Conservation (phyloP, 805 yeast genomes). For the Candida bentonensis region DNA sequence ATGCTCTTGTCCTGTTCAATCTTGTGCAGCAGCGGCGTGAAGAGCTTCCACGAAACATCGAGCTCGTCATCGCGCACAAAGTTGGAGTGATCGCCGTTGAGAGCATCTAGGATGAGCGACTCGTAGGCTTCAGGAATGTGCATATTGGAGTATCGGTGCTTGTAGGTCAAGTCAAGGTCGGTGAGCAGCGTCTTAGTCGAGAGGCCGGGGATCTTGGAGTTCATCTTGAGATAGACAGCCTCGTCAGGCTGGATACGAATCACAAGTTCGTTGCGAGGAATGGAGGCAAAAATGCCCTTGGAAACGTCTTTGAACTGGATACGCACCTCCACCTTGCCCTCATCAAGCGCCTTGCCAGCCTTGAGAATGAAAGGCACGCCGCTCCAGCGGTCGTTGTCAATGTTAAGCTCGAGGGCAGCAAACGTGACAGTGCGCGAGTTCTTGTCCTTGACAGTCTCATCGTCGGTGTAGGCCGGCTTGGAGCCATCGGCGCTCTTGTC, state of each 20-base stretch:
- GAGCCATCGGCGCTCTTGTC: slow-evolving; percentile 69
- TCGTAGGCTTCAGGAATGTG: slow-evolving; percentile 98
- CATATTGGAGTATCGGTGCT: slow-evolving; percentile 66
- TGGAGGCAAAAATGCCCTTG: slow-evolving; percentile 63
- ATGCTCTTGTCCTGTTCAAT: slow-evolving; percentile 65
- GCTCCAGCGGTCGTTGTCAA: slow-evolving; percentile 92
- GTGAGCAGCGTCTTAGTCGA: slow-evolving; percentile 70
- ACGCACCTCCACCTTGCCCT: slow-evolving; percentile 88
- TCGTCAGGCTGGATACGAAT: slow-evolving; percentile 90
- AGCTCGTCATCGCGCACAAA: slow-evolving; percentile 97
- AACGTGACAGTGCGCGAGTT: slow-evolving; percentile 82
- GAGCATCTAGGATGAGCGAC: slow-evolving; percentile 81
- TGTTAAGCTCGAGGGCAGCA: slow-evolving; percentile 69
- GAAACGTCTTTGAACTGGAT: slow-evolving; percentile 83
- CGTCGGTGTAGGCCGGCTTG: slow-evolving; percentile 86
- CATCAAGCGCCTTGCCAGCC: slow-evolving; percentile 96
- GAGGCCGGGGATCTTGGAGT: slow-evolving; percentile 87
- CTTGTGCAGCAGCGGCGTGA: slow-evolving; percentile 77
- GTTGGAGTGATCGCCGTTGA: slow-evolving; percentile 88
- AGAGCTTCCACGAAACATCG: slow-evolving; percentile 82
- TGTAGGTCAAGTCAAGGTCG: slow-evolving; percentile 81
- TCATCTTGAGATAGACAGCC: slow-evolving; percentile 85
- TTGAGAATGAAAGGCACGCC: slow-evolving; percentile 93
- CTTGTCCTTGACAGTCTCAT: slow-evolving; percentile 62
- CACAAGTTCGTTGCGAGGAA: slow-evolving; percentile 86